A percentile compares a stretch with the other conserved stretches of the same genome.
Conservation (phyloP, 495 filamentous ascomycete species). For the Neurospora tetrasperma region DNA sequence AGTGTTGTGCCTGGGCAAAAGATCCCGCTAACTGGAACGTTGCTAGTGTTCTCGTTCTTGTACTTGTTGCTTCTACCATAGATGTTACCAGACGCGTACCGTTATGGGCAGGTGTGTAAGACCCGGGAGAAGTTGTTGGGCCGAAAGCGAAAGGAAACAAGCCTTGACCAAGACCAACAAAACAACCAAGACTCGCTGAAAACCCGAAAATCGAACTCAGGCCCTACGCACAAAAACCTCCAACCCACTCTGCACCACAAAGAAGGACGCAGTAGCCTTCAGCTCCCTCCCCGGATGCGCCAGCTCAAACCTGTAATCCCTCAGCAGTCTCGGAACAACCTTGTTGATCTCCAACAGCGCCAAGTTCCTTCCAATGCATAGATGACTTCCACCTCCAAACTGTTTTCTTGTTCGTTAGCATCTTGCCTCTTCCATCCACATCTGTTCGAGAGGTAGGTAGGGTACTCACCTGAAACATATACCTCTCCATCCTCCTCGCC, state of each 20-base stretch:
- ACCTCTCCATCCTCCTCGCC: constrained; percentile 37
- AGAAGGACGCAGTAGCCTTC: constrained; percentile 42
- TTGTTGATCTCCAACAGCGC: constrained; percentile 49
- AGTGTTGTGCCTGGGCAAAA: neutral
- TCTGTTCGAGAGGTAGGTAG: neutral
- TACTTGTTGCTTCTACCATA: neutral
- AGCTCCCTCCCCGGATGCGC: constrained; percentile 34
- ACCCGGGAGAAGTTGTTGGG: neutral
- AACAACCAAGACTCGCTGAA: neutral
- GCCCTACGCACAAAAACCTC: constrained; percentile 31
- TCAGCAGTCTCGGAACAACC: constrained; percentile 38
- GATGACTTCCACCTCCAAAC: constrained; percentile 43
- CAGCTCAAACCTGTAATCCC: constrained; percentile 42
- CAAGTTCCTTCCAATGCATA: constrained; percentile 47
- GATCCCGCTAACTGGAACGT: neutral
- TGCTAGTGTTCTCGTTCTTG: neutral
- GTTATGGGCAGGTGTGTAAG: neutral
- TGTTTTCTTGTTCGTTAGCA: constrained; percentile 6
- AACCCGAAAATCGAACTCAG: neutral
- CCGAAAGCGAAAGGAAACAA: neutral
- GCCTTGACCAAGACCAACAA: neutral
- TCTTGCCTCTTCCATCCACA: no score
- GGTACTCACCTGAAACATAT: constrained; percentile 37
- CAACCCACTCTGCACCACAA: constrained; percentile 42
- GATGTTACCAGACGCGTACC: neutral